Base-by-base conservation (phyloP, 352 stramenopile species). In the Elongisporangium undulatum region DNA sequence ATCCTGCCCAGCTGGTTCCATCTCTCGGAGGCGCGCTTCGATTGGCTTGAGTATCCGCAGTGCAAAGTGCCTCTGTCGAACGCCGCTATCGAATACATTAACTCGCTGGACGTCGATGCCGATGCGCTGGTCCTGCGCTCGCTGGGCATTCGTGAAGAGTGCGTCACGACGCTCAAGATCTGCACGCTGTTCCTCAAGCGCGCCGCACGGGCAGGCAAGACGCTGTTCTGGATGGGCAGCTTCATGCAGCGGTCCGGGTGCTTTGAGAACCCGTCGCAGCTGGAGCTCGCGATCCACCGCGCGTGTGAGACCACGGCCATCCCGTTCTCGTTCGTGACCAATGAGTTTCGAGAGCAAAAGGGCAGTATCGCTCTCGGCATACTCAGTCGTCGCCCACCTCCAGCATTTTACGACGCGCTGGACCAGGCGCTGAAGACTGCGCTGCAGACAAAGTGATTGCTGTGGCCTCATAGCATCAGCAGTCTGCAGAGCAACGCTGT, bases 1-100 rank as follows among this genome's bases (percentile, higher is more conserved):
- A 89, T 90, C 54, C 67, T 92, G 1, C 77, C 77, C n/a, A 90
- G 79, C 45, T 92, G 77, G 81, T 92, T 89, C 57, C 77, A 89
- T 41, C 59, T 92, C n/a, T 86, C 79, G 2, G 83, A 91, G 56
- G 82, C 82, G 22, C 69, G 82, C 51, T 94, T 92, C 63, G 83
- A 93, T 59, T 93, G 82, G 83, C 70, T 93, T 39, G 78, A 88
- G 66, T 93, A 89, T 29, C 82, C 83, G 15, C 83, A 93, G 56
- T 75, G 61, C 45, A 83, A 79, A 52, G 76, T 79, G n/a, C 58
- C 77, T 17, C 80, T 93, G 39, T 87, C 77, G 0, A 22, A 63
- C 29, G 26, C 60, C 2, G 74, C 67, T 17, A 54, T 87, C 53
- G 74, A 70, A 12, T 85, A 91, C 58, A 81, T 93, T 29, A 64